phyloP scores from a whole-genome alignment of 257 asterid species.

The Gentiana straminea region DNA sequence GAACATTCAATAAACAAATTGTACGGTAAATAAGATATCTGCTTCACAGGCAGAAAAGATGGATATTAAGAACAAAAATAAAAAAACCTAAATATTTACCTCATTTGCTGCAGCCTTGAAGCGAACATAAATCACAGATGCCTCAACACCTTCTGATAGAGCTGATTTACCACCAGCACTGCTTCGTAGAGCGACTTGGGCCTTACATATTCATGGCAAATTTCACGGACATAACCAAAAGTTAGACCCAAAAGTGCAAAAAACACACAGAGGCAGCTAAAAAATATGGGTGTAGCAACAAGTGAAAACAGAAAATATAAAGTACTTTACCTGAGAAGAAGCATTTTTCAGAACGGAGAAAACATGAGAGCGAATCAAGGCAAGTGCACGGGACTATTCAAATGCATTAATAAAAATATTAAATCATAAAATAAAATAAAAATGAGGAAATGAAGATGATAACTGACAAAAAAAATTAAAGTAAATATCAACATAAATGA shows the following conservation, averaged over 20 bases:
- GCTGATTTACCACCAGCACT: slow-evolving; percentile 62
- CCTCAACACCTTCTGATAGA: slow-evolving; percentile 89
- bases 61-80: slow-evolving; percentile 4
- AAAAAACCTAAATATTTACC: slow-evolving; percentile 31
- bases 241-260: not conserved
- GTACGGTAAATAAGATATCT: not conserved
- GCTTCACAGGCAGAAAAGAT: slow-evolving; percentile 7
- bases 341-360: slow-evolving; percentile 78
- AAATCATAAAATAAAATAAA: not conserved
- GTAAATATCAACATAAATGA: slow-evolving; percentile 1
- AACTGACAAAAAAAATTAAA: not conserved
- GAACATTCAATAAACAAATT: not conserved
- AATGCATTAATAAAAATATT: slow-evolving; percentile 2
- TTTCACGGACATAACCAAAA: not conserved
- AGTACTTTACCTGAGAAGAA: slow-evolving; percentile 71
- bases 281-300: not conserved
- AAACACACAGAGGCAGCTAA: not conserved
- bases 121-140: slow-evolving; percentile 85
- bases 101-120: slow-evolving; percentile 98
- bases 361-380: slow-evolving; percentile 86
- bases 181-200: slow-evolving; percentile 73
- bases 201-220: slow-evolving; percentile 23
- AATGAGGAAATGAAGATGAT: slow-evolving; percentile 1
- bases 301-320: slow-evolving; percentile 11
- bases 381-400: slow-evolving; percentile 92